Evolutionary conservation across 2,329 filamentous ascomycete genomes (phyloP), one percentile per base, ranked within the genome.

Genomic region (Fusarium sp.): DNA sequence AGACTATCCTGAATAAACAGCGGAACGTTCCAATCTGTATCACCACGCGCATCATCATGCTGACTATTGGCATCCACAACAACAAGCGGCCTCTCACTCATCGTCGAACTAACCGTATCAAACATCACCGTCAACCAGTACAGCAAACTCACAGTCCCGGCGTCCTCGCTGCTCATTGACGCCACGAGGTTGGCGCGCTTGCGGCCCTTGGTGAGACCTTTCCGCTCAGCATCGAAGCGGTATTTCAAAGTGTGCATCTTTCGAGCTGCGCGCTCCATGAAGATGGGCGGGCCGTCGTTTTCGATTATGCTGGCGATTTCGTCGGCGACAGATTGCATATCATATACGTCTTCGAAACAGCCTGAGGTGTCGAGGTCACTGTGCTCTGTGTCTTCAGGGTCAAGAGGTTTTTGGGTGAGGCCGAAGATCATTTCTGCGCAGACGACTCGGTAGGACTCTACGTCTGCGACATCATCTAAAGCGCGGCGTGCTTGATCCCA

Each of bases 101-200:
- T 87, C 1, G 87, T 86, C 1, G 88, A 84, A 0, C 86, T 88
- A 18, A 89, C 78, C 0, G 88, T 90, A 74, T 90, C 88, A 47
- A 89, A 87, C 88, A 90, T 90, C 50, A 89, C 82, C 0, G 86
- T 87, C 6, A 90, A 78, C 89, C 89, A 90, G 74, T 87, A 90
- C 3, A 90, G 73, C 17, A 90, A 78, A 24, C 87, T 83, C 13
- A 90, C 82, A 0, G 89, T 89, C 14, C 84, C 78, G 9, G 78
- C 76, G 8, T 84, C 81, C 42, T 58, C 70, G 2, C 39, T 52
- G 7, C 66, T 69, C 58, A 69, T 57, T 0, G 48, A 11, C 0
- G 65, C 52, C 0, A 57, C 5, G 13, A 64, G 22, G 0, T 60
- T 59, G 0, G 73, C 50, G 4, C 57, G 30, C 17, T 52, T 74